phyloP scores from a whole-genome alignment of 306 rosid genomes.

The Psophocarpus tetragonolobus region DNA sequence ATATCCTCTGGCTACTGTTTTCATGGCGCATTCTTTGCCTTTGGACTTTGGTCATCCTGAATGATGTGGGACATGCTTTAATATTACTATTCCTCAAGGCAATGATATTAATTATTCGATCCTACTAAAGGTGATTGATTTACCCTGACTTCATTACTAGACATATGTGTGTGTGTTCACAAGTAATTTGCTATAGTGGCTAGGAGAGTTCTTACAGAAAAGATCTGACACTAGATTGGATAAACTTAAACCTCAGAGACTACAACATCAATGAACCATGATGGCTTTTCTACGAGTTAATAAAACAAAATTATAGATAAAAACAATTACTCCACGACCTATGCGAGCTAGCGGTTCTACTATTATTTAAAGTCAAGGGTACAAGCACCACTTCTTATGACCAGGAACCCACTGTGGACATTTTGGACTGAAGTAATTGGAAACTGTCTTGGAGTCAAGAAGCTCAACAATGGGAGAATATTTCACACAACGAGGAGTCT shows the following conservation, averaged over 20 bases:
- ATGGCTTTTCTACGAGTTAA: neutral
- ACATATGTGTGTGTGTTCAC: neutral
- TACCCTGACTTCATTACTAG: neutral
- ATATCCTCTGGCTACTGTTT: too few relatives aligned
- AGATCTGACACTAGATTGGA: slow-evolving; percentile 12
- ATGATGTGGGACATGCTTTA: too few relatives aligned
- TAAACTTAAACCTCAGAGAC: neutral
- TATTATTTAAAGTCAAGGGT: neutral
- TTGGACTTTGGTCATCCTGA: too few relatives aligned
- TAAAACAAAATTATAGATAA: slow-evolving; percentile 1
- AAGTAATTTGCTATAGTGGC: neutral
- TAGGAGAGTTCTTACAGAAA: neutral
- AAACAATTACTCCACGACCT: neutral
- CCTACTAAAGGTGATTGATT: neutral
- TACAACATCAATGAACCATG: neutral
- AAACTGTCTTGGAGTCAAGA: slow-evolving; percentile 42
- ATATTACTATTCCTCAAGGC: neutral
- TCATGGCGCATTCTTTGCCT: too few relatives aligned
- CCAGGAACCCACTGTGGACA: slow-evolving; percentile 60
- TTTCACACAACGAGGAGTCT: slow-evolving; percentile 61
- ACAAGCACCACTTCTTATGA: slow-evolving; percentile 39
- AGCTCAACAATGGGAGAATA: slow-evolving; percentile 47
- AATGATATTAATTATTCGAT: neutral
- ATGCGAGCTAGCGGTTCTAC: neutral
- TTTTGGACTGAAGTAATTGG: slow-evolving; percentile 47